Evolutionary conservation across 1,284 basidiomycete genomes (phyloP), one percentile per base, ranked within the genome.

Genomic region (Pisolithus thermaeus): DNA sequence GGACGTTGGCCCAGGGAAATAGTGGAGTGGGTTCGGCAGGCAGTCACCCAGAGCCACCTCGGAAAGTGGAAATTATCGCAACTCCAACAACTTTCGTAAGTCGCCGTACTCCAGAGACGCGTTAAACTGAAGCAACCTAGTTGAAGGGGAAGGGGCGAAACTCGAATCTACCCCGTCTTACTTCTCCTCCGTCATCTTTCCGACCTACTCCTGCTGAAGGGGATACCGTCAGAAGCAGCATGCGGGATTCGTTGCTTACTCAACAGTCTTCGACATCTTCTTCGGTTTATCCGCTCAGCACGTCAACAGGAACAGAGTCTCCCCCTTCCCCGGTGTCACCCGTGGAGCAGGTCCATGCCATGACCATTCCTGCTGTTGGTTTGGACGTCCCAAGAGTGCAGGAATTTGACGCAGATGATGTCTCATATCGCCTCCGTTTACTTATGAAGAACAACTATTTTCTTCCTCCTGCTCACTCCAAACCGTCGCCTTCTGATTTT

Each of bases 381-480:
- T 73, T 82, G 1, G 74, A 73, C 4, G 70, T 62, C n/a, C 55
- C 53, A 53, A 70, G 42, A 45, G 67, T 75, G 38, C 71, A 79
- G 50, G 77, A 78, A 45, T 86, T 84, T 61, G 82, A 88, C 59
- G 75, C 78, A 18, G 89, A 91, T 66, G 88, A 91, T 61, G 87
- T 91, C 35, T 83, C 87, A 23, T 87, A 89, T 69, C 84, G 88
- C 25, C 78, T 91, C 18, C 82, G 82, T 41, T 75, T 91, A 47
- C 78, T 91, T 41, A 82, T 91, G 51, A 87, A 84, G 65, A 91
- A 91, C 70, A 89, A 76, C 61, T 91, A 91, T 63, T 91, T 87
- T 62, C 79, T 91, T 38, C 88, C 88, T 4, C 89, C 88, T 11
- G 88, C 89, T 0, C 88, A 91, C 61, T 75, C 81, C 37, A 91